Evolutionary conservation across 2,329 filamentous ascomycete species (phyloP).

Genomic region (Knoxdaviesia proteae): DNA sequence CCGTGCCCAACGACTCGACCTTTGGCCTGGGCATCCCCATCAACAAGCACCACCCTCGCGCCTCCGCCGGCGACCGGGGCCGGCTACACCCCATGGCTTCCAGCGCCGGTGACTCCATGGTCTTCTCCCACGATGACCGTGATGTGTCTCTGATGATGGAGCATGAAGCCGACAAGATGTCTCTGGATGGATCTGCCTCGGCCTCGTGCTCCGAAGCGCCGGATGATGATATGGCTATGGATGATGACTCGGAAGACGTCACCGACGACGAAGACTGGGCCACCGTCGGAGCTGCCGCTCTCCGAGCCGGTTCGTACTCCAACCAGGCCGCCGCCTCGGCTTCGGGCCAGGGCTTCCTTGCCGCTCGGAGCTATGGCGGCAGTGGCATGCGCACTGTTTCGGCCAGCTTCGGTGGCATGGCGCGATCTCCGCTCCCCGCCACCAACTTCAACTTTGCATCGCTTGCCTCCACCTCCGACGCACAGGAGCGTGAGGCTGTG

Average conservation of each 20-base stretch:
- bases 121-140: slow-evolving; percentile 54
- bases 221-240: slow-evolving; percentile 43
- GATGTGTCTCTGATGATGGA: slow-evolving; percentile 46
- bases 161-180: slow-evolving; percentile 90
- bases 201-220: slow-evolving; percentile 59
- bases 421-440: slow-evolving; percentile 26
- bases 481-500: slow-evolving; percentile 62
- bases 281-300: slow-evolving; percentile 64
- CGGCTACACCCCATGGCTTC: slow-evolving; percentile 30
- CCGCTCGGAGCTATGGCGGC: slow-evolving; percentile 27
- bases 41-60: slow-evolving; percentile 19
- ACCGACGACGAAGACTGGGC: slow-evolving; percentile 97
- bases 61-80: slow-evolving; percentile 19
- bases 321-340: slow-evolving; percentile 27
- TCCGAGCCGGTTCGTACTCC: slow-evolving; percentile 47
- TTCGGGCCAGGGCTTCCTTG: slow-evolving; percentile 14
- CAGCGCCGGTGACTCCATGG: slow-evolving; percentile 49
- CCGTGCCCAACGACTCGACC: slow-evolving; percentile 19
- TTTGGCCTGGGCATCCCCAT: slow-evolving; percentile 36
- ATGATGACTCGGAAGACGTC: slow-evolving; percentile 62
- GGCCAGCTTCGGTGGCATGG: slow-evolving; percentile 24
- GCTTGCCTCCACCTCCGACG: slow-evolving; percentile 32
- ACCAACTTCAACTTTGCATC: slow-evolving; percentile 30
- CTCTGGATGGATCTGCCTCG: slow-evolving; percentile 47
- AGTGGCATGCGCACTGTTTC: slow-evolving; percentile 27